A percentile compares a stretch with the other conserved stretches of the same genome.
These are phyloP conservation scores for Tieghemiomyces parasiticus DNA, from an alignment of 192 early-diverging fungal species.

Conservation along the genomic window DNA sequence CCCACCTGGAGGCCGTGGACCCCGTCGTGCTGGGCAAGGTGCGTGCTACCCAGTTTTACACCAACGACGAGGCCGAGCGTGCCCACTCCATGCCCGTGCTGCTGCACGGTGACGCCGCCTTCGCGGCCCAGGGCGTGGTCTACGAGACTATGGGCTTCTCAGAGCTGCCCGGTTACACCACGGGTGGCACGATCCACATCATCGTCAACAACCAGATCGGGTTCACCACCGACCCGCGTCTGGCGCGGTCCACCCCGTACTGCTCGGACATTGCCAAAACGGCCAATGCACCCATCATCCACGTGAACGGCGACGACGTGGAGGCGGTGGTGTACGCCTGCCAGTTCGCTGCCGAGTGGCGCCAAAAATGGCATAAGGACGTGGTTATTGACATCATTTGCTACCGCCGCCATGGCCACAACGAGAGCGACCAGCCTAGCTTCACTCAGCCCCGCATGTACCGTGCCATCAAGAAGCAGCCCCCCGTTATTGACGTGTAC, in stretches of 20 bases:
- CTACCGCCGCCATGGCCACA: slow-evolving; percentile 97
- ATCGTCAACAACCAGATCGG: slow-evolving; percentile 99
- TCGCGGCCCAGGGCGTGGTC: slow-evolving; percentile 94
- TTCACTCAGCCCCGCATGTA: slow-evolving; percentile 99
- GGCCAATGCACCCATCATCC: slow-evolving; percentile 91
- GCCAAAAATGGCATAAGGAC: slow-evolving; percentile 89
- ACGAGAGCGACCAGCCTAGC: slow-evolving; percentile 96
- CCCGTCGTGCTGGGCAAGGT: slow-evolving; percentile 98
- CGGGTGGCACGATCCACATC: slow-evolving; percentile 93
- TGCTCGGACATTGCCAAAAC: slow-evolving; percentile 96
- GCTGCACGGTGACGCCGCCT: slow-evolving; percentile 96
- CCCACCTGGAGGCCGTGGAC: slow-evolving; percentile 95
- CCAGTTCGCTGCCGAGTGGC: slow-evolving; percentile 92
- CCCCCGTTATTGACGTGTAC: slow-evolving; percentile 74
- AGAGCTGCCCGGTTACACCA: slow-evolving; percentile 89
- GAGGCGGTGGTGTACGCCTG: slow-evolving; percentile 93
- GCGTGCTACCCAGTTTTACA: slow-evolving; percentile 88
- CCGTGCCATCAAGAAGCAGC: slow-evolving; percentile 72
- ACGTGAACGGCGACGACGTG: slow-evolving; percentile 96
- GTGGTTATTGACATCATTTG: slow-evolving; percentile 94
- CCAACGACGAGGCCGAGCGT: slow-evolving; percentile 66
- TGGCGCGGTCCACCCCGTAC: slow-evolving; percentile 88
- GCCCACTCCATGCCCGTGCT: slow-evolving; percentile 82
- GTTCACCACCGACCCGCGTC: slow-evolving; percentile 96
- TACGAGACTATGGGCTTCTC: slow-evolving; percentile 95